Evolutionary conservation across 257 asterid genomes (phyloP).

Genomic region (Cordia subcordata): DNA sequence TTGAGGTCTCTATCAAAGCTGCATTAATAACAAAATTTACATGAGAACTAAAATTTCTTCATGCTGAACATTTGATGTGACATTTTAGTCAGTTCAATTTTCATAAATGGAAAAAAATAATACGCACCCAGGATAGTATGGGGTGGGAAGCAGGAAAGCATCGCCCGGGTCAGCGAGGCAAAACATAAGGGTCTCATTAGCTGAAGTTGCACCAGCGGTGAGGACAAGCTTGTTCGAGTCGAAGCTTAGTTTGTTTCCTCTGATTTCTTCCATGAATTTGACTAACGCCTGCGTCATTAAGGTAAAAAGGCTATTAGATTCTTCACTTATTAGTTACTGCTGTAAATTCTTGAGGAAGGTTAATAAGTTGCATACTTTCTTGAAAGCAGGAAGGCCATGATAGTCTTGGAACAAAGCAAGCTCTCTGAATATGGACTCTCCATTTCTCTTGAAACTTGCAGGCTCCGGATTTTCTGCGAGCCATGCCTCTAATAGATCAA

Average conservation of each 20-base stretch:
- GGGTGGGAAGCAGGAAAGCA: constrained; percentile 66
- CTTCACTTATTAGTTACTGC: not conserved
- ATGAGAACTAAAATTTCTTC: no score
- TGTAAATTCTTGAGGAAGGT: not conserved
- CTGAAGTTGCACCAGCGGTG: constrained; percentile 82
- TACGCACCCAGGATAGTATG: constrained; percentile 72
- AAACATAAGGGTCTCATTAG: constrained; percentile 64
- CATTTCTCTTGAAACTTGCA: constrained; percentile 42
- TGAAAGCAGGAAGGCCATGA: constrained; percentile 35
- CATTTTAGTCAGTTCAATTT: no score
- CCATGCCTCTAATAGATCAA: constrained; percentile 57
- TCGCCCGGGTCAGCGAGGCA: constrained; percentile 77
- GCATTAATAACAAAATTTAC: constrained; percentile 10
- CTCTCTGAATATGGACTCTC: constrained; percentile 51
- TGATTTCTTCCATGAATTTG: constrained; percentile 60
- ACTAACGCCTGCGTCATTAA: constrained; percentile 51
- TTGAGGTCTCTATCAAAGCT: constrained; percentile 62
- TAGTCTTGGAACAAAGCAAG: constrained; percentile 76
- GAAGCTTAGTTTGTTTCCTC: constrained; percentile 61
- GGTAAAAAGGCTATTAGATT: not conserved
- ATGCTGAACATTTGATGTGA: no score
- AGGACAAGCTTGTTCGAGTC: constrained; percentile 58
- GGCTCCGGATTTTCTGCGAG: constrained; percentile 47
- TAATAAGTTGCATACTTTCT: constrained; percentile 8
- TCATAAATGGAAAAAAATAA: no score